These are phyloP conservation scores for Fusarium equiseti DNA, from an alignment of 2,329 filamentous ascomycete genomes.

Conservation along the genomic window DNA sequence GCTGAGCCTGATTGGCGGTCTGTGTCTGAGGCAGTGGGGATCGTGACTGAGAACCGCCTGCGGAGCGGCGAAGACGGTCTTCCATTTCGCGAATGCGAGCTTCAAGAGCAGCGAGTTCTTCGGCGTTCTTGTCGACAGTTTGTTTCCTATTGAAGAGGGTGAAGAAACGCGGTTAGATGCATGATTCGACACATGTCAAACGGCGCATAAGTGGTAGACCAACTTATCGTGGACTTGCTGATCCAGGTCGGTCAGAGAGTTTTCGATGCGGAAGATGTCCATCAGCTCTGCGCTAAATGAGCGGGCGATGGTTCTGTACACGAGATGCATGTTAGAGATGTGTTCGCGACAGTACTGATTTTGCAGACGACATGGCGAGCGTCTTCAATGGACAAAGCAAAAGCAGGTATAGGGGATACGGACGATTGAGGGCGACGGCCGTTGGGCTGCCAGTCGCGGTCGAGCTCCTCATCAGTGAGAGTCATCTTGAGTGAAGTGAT, in stretches of 20 bases:
- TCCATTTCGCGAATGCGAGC: constrained; percentile 87
- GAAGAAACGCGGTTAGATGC: constrained; percentile 31
- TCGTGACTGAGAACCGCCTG: constrained; percentile 34
- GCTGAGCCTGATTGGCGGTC: constrained; percentile 34
- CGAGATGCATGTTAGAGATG: constrained; percentile 27
- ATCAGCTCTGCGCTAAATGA: constrained; percentile 89
- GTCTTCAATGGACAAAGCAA: constrained; percentile 66
- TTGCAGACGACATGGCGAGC: constrained; percentile 5
- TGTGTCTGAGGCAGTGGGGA: constrained; percentile 38
- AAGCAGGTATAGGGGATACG: constrained; percentile 65
- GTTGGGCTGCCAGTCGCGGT: constrained; percentile 84
- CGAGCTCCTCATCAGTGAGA: constrained; percentile 75
- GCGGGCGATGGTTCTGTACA: constrained; percentile 80
- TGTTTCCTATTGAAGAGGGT: constrained; percentile 73
- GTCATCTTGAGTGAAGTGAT: constrained; percentile 41
- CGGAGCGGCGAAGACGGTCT: constrained; percentile 70
- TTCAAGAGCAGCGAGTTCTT: constrained; percentile 89
- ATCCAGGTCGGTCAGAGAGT: constrained; percentile 78
- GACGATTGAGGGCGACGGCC: constrained; percentile 86
- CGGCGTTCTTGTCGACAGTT: constrained; percentile 77
- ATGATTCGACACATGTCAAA: constrained; percentile 1
- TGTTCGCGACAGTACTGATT: constrained; percentile 24
- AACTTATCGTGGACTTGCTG: constrained; percentile 86
- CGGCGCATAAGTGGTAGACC: constrained; percentile 50
- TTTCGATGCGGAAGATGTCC: constrained; percentile 90